Conservation (phyloP, 257 asterid species). For the Penstemon davidsonii region DNA sequence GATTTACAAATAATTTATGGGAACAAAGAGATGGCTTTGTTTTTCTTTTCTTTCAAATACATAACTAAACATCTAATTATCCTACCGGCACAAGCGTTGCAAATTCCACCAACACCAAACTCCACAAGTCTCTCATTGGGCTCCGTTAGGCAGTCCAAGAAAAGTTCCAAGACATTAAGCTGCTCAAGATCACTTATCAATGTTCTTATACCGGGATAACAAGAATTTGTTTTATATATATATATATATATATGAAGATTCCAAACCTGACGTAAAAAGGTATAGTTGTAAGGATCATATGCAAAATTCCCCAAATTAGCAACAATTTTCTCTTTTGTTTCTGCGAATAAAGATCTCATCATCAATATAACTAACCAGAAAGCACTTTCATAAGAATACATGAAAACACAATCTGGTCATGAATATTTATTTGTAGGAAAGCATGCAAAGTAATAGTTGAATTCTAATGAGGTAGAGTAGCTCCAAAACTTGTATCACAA, state of each 20-base stretch:
- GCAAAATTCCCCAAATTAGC: conserved; percentile 93
- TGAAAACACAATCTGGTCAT: neutral
- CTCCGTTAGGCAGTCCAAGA: conserved; percentile 89
- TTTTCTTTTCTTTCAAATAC: neutral
- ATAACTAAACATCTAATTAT: conserved; percentile 4
- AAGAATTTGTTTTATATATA: neutral
- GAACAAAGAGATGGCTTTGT: neutral
- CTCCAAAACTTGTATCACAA: too few species aligned
- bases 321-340: conserved; percentile 75
- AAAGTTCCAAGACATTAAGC: conserved; percentile 91
- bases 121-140: conserved; percentile 87
- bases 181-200: conserved; percentile 33
- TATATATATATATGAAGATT: conserved; percentile 6
- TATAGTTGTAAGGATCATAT: conserved; percentile 86
- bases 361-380: conserved; percentile 11
- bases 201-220: conserved; percentile 14
- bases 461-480: too few species aligned
- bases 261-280: conserved; percentile 81
- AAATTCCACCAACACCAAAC: conserved; percentile 89
- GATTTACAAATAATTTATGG: neutral
- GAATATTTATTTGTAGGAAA: too few species aligned
- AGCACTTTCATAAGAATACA: too few species aligned
- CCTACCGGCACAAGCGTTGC: conserved; percentile 81
- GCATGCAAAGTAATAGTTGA: too few species aligned
- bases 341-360: conserved; percentile 46